Conservation (phyloP, 495 filamentous ascomycete genomes). For the Talaromyces proteolyticus region DNA sequence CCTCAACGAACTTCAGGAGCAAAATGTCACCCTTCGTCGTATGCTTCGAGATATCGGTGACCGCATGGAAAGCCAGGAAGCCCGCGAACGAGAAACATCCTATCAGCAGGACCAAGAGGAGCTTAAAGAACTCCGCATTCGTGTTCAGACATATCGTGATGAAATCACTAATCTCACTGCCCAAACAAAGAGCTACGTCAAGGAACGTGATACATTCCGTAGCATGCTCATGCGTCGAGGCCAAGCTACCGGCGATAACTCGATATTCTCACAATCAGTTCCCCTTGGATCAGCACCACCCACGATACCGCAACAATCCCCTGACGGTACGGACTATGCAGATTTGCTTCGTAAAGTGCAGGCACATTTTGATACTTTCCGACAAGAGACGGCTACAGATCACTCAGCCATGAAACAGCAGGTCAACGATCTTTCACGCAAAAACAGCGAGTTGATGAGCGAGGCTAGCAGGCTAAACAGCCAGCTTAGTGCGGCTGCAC, state of each 20-base stretch:
- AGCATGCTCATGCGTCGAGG: conserved; percentile 78
- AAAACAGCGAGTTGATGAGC: conserved; percentile 74
- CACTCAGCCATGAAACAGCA: conserved; percentile 79
- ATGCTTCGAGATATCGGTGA: conserved; percentile 78
- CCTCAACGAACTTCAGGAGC: conserved; percentile 77
- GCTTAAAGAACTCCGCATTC: conserved; percentile 59
- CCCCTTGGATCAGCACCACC: conserved; percentile 37
- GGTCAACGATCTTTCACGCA: conserved; percentile 70
- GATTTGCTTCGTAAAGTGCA: conserved; percentile 79
- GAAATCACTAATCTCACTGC: conserved; percentile 74
- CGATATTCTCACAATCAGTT: conserved; percentile 60
- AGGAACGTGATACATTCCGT: conserved; percentile 94
- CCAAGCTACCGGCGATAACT: conserved; percentile 56
- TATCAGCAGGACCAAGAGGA: conserved; percentile 69
- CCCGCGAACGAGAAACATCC: conserved; percentile 59
- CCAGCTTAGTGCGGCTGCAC: conserved; percentile 71
- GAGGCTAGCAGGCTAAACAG: conserved; percentile 72
- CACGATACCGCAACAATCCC: conserved; percentile 29
- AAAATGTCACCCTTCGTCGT: conserved; percentile 77
- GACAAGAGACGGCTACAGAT: conserved; percentile 75
- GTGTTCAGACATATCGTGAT: conserved; percentile 55
- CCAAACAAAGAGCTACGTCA: conserved; percentile 84
- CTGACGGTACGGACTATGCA: conserved; percentile 54
- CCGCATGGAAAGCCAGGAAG: conserved; percentile 88
- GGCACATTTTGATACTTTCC: conserved; percentile 82